Conservation (phyloP, 768 basidiomycete species). For the Rossbeevera mucosa region DNA sequence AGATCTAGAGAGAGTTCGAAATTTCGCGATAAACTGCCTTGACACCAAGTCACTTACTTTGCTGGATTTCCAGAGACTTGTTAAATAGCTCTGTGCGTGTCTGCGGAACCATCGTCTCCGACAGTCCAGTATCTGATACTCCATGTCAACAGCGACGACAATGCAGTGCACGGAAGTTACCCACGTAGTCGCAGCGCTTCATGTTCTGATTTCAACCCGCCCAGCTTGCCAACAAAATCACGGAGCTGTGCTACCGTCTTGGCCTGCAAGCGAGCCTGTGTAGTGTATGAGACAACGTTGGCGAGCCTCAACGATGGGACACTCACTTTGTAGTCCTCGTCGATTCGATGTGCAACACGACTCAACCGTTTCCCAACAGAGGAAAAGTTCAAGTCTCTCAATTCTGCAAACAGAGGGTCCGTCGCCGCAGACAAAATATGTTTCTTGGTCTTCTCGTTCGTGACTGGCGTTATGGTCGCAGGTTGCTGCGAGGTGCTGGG, state of each 20-base stretch:
- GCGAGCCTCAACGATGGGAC: neutral
- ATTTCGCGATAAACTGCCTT: constrained; percentile 8
- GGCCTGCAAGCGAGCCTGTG: constrained; percentile 74
- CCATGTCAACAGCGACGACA: constrained; percentile 2
- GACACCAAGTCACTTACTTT: constrained; percentile 53
- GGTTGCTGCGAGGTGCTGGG: constrained; percentile 41
- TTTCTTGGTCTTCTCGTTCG: constrained; percentile 84
- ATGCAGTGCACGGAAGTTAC: constrained; percentile 24
- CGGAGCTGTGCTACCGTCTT: constrained; percentile 89
- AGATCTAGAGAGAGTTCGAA: constrained; percentile 52
- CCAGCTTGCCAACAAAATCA: constrained; percentile 93
- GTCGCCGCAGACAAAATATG: constrained; percentile 73
- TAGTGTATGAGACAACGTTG: constrained; percentile 3
- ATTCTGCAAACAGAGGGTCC: constrained; percentile 76
- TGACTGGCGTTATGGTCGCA: constrained; percentile 46
- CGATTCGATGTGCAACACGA: constrained; percentile 74
- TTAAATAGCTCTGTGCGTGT: constrained; percentile 88
- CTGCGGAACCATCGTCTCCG: constrained; percentile 83
- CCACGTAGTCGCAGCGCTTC: constrained; percentile 83
- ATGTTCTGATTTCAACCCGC: constrained; percentile 89
- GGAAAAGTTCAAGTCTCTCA: constrained; percentile 91
- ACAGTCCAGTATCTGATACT: constrained; percentile 79
- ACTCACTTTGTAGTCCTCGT: constrained; percentile 86
- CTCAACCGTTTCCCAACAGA: constrained; percentile 80
- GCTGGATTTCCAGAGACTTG: constrained; percentile 90